A percentile compares a stretch with the other conserved stretches of the same genome.
These are phyloP conservation scores for Sherardia arvensis DNA, from an alignment of 257 asterid species.

Conservation along the genomic window DNA sequence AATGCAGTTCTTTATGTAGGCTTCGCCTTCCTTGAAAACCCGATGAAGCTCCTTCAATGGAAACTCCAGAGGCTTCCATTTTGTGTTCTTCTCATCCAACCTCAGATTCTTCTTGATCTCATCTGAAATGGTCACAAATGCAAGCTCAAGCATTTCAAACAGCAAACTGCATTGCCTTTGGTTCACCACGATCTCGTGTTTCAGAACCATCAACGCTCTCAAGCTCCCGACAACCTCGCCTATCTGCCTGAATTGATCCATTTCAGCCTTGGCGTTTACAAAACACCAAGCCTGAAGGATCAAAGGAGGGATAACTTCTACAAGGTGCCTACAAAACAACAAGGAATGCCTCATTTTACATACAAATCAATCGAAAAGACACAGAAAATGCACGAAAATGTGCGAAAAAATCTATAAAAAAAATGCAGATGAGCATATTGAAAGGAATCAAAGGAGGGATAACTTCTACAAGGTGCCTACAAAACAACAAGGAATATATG, in stretches of 20 bases:
- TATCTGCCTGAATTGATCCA: constrained; percentile 83
- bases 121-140: constrained; percentile 52
- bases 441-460: background rate
- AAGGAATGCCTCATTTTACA: background rate
- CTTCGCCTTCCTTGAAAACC: constrained; percentile 59
- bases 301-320: background rate
- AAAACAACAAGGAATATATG: too few species aligned
- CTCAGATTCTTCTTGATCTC: constrained; percentile 54
- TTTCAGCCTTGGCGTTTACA: constrained; percentile 7
- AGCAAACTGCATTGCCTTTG: constrained; percentile 69
- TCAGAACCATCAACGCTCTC: constrained; percentile 66
- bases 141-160: constrained; percentile 43
- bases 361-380: background rate
- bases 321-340: background rate
- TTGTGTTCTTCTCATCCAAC: constrained; percentile 52
- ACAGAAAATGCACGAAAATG: background rate
- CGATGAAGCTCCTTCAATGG: constrained; percentile 80
- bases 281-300: background rate
- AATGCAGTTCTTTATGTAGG: constrained; percentile 44
- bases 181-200: constrained; percentile 70
- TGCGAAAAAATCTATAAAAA: background rate
- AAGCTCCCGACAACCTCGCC: constrained; percentile 81
- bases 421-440: too few species aligned
- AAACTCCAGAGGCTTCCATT: constrained; percentile 68
- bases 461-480: background rate